phyloP scores from a whole-genome alignment of 768 basidiomycete genomes.

The Nevesoporus exiguus region DNA sequence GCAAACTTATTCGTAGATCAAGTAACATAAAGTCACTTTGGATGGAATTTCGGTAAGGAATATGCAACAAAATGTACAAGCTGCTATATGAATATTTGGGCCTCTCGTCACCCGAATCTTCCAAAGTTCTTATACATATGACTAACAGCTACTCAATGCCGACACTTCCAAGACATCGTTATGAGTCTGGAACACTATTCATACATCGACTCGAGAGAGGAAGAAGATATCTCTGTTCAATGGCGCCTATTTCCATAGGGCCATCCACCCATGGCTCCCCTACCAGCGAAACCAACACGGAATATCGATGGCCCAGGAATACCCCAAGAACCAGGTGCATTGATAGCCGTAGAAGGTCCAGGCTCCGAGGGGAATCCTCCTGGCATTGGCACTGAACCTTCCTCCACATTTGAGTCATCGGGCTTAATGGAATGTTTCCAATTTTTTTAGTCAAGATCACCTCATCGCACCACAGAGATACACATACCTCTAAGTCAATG shows the following conservation, averaged over 20 bases:
- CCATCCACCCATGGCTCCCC: slow-evolving; percentile 38
- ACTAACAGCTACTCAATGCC: slow-evolving; percentile 11
- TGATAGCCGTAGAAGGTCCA: slow-evolving; percentile 12
- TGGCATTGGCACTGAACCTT: slow-evolving; percentile 29
- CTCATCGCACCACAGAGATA: background rate
- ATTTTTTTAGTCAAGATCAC: background rate
- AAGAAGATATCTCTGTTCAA: slow-evolving; percentile 7
- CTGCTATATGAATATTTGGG: background rate
- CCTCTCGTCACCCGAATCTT: slow-evolving; percentile 3
- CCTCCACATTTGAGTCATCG: slow-evolving; percentile 37
- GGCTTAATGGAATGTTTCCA: slow-evolving; percentile 13
- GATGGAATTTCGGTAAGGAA: background rate
- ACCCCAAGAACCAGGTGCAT: slow-evolving; percentile 15
- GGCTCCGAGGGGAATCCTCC: slow-evolving; percentile 31
- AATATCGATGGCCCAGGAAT: slow-evolving; percentile 31
- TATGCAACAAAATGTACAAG: background rate
- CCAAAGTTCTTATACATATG: slow-evolving; percentile 13
- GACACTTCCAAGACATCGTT: background rate
- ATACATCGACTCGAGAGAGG: slow-evolving; percentile 2
- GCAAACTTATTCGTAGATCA: too few relatives aligned
- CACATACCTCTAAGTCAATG: slow-evolving; percentile 70
- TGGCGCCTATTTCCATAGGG: slow-evolving; percentile 12
- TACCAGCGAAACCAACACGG: slow-evolving; percentile 59
- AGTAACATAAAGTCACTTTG: too few relatives aligned
- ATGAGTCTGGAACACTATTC: slow-evolving; percentile 2